phyloP scores from a whole-genome alignment of 225 moss, liverwort and hornwort species.

The Bryoerythrophyllum caledonicum region DNA sequence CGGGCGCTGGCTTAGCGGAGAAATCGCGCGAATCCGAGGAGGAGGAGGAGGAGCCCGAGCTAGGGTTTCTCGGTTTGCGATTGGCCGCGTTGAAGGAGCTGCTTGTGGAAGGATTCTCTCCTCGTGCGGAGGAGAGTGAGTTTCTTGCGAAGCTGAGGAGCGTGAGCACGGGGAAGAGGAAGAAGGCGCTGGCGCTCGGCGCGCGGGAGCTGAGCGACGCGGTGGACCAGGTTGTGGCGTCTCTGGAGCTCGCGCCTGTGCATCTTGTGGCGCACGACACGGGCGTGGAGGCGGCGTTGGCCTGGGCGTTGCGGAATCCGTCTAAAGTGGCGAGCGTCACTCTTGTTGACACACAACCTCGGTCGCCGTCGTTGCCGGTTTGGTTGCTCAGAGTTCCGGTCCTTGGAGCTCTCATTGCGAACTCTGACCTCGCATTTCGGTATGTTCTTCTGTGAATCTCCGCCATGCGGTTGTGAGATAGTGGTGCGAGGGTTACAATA shows the following conservation, averaged over 20 bases:
- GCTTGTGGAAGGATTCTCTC: slow-evolving; percentile 34
- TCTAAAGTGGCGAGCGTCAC: slow-evolving; percentile 44
- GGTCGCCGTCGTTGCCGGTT: slow-evolving; percentile 43
- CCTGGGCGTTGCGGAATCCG: slow-evolving; percentile 49
- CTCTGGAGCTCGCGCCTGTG: slow-evolving; percentile 50
- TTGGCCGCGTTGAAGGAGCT: slow-evolving; percentile 41
- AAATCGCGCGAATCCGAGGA: slow-evolving; percentile 8
- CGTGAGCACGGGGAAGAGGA: slow-evolving; percentile 1
- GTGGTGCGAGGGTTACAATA: background rate
- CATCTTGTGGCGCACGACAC: slow-evolving; percentile 55
- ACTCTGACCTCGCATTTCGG: slow-evolving; percentile 45
- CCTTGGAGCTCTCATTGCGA: slow-evolving; percentile 37
- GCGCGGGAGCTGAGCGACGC: slow-evolving; percentile 35
- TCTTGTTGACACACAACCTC: slow-evolving; percentile 38
- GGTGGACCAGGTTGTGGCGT: slow-evolving; percentile 43
- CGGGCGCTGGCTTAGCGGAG: slow-evolving; percentile 46
- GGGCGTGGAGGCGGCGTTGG: slow-evolving; percentile 46
- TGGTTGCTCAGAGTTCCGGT: slow-evolving; percentile 45
- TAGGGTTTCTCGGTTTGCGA: slow-evolving; percentile 36
- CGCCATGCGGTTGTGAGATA: no score
- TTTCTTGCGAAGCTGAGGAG: slow-evolving; percentile 38
- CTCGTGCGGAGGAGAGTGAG: slow-evolving; percentile 25
- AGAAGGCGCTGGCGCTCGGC: slow-evolving; percentile 35
- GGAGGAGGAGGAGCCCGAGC: background rate
- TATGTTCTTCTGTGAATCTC: background rate